Base-by-base conservation (phyloP, 768 basidiomycete genomes). In the Lentinus brumalis region DNA sequence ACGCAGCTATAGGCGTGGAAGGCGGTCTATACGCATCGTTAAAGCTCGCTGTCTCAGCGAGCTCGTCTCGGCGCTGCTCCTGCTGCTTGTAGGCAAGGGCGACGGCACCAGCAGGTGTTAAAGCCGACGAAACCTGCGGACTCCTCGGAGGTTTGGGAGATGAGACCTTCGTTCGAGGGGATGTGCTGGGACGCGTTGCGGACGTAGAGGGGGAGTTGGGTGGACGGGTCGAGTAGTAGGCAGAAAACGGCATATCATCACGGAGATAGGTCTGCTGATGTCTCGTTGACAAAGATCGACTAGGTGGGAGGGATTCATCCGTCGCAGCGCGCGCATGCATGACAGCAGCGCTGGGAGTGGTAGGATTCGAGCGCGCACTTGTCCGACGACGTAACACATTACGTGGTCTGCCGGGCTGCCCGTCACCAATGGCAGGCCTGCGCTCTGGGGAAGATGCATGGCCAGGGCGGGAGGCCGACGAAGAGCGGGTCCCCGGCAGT, bases 51-150 rank as follows among this genome's bases (percentile, higher is more conserved):
- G 74, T 69, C 59, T 74, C 71, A 15, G 72, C 65, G 1, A 71
- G 69, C 18, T 69, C 54, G 56, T 73, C 67, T 4, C 71, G 65
- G 4, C 67, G 68, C 56, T 73, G 66, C 52, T 76, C 75, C 54
- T 79, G 81, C 49, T 77, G 76, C 67, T 80, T 82, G 67, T 84
- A 84, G 10, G 81, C 80, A 39, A 76, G 76, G 3, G 73, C 79
- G 39, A 83, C 77, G 0, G 77, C 78, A 0, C 77, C 74, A 0
- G 81, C 80, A 1, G 83, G 81, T 1, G 83, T 83, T 26, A 82
- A 71, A 4, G 44, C 53, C n/a, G 39, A 42, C 1, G 60, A 32
- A 10, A 32, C n/a, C 11, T 53, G 50, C 5, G 39, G 12, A 14
- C 41, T 32, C 40, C 51, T 61, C 30, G 44, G n/a, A 8, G 53